Conservation (phyloP, 208 protist genomes). For the Wallacemonas sp. region DNA sequence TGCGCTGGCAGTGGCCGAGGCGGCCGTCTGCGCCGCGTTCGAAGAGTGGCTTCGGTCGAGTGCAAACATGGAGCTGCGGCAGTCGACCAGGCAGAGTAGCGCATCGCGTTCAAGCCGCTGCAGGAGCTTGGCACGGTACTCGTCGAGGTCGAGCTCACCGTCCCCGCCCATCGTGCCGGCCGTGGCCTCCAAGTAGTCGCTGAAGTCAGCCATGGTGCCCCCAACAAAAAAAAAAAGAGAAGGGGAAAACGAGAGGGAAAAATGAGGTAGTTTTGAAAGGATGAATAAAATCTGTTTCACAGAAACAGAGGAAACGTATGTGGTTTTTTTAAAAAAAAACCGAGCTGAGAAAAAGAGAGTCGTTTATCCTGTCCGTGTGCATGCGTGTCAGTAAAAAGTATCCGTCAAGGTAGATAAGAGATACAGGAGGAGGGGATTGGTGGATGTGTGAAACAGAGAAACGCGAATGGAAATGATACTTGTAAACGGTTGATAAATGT, state of each 20-base stretch:
- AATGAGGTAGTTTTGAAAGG: neutral
- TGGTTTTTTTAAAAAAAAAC: too few species aligned
- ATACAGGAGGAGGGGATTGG: too few species aligned
- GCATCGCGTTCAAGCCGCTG: conserved; percentile 45
- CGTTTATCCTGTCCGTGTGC: too few species aligned
- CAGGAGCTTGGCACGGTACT: conserved; percentile 16
- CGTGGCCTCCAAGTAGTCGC: conserved; percentile 55
- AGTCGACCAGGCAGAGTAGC: conserved; percentile 83
- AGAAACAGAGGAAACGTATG: too few species aligned
- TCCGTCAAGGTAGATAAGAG: too few species aligned
- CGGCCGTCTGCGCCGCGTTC: neutral
- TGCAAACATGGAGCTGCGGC: conserved; percentile 59
- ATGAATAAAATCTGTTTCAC: neutral
- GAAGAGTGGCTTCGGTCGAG: neutral
- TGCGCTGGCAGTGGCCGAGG: neutral
- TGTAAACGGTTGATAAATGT: too few species aligned
- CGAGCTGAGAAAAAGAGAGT: too few species aligned
- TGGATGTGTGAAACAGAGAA: neutral
- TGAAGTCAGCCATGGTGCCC: conserved; percentile 39
- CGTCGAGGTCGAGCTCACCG: conserved; percentile 24
- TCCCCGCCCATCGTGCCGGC: conserved; percentile 18
- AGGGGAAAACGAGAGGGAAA: conserved; percentile 10
- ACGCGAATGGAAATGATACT: conserved; percentile 7
- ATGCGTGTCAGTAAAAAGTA: too few species aligned
- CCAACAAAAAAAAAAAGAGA: neutral